Conservation (phyloP, 2,329 filamentous ascomycete species). For the Hypocreales sp. region DNA sequence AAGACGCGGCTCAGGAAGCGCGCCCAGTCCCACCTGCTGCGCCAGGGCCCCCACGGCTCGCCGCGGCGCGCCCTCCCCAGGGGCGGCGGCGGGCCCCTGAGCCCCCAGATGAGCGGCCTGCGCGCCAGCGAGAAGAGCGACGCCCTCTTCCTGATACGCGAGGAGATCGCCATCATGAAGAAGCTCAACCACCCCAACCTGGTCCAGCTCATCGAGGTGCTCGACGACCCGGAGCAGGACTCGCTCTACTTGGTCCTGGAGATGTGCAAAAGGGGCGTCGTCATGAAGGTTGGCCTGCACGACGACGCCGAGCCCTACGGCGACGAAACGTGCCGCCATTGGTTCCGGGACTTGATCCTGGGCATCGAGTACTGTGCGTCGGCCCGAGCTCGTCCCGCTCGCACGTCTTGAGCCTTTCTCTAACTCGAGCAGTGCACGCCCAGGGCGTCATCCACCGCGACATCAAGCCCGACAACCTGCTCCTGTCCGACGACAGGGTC, state of each 20-base stretch:
- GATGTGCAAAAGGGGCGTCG: constrained; percentile 95
- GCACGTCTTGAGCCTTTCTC: no score
- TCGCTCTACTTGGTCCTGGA: constrained; percentile 98
- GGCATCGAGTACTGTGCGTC: constrained; percentile 80
- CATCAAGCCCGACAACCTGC: constrained; percentile 93
- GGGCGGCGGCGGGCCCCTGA: constrained; percentile 6
- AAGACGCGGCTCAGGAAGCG: constrained; percentile 81
- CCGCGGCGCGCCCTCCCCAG: constrained; percentile 12
- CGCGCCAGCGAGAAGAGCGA: constrained; percentile 44
- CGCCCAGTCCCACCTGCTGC: constrained; percentile 77
- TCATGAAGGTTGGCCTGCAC: constrained; percentile 90
- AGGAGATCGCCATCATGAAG: constrained; percentile 99
- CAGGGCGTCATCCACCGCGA: constrained; percentile 93
- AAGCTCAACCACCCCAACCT: constrained; percentile 90
- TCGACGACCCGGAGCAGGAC: constrained; percentile 91
- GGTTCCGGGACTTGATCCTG: constrained; percentile 89
- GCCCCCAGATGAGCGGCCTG: constrained; percentile 12
- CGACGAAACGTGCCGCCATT: constrained; percentile 68
- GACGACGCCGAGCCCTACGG: constrained; percentile 70
- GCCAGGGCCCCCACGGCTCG: constrained; percentile 23
- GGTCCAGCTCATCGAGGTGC: constrained; percentile 83
- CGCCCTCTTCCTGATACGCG: constrained; percentile 74
- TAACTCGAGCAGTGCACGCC: constrained; percentile 51
- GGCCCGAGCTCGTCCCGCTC: no score
- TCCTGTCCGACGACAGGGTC: constrained; percentile 81